Conservation (phyloP, 768 basidiomycete species). For the Tylopilus plumbeoviolaceoides region DNA sequence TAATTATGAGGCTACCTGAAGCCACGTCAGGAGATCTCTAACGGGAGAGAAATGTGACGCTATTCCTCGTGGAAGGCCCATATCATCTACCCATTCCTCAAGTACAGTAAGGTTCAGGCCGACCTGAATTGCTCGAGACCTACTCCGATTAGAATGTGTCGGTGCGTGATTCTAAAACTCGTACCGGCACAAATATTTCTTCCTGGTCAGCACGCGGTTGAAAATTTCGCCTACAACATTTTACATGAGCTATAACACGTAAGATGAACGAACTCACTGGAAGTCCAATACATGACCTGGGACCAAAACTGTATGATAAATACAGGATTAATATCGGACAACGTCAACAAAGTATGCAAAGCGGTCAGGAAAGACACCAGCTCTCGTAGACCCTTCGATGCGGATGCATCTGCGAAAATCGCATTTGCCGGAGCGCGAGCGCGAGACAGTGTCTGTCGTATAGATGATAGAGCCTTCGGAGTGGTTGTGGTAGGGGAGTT, state of each 20-base stretch:
- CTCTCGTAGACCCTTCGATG: conserved; percentile 45
- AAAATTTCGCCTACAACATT: conserved; percentile 73
- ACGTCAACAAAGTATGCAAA: conserved; percentile 74
- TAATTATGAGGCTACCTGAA: conserved; percentile 52
- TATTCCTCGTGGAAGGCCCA: conserved; percentile 76
- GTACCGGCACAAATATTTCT: conserved; percentile 91
- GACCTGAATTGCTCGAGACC: conserved; percentile 86
- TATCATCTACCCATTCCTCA: conserved; percentile 88
- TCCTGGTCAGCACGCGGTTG: conserved; percentile 83
- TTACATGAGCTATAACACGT: conserved; percentile 8
- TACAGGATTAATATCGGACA: conserved; percentile 88
- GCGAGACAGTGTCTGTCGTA: conserved; percentile 60
- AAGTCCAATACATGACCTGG: conserved; percentile 98
- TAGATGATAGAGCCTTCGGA: conserved; percentile 59
- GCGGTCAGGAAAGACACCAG: conserved; percentile 81
- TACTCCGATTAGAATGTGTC: conserved; percentile 11
- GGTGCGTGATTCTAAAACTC: conserved; percentile 8
- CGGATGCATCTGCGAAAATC: conserved; percentile 44
- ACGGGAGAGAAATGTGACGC: conserved; percentile 80
- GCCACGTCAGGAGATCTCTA: conserved; percentile 78
- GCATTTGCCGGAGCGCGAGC: conserved; percentile 49
- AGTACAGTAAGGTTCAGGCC: conserved; percentile 78
- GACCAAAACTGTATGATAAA: conserved; percentile 90
- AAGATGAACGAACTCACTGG: conserved; percentile 56
- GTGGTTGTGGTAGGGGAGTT: conserved; percentile 42